Evolutionary conservation across 1,284 basidiomycete species (phyloP).

Genomic region (Marasmius oreades): DNA sequence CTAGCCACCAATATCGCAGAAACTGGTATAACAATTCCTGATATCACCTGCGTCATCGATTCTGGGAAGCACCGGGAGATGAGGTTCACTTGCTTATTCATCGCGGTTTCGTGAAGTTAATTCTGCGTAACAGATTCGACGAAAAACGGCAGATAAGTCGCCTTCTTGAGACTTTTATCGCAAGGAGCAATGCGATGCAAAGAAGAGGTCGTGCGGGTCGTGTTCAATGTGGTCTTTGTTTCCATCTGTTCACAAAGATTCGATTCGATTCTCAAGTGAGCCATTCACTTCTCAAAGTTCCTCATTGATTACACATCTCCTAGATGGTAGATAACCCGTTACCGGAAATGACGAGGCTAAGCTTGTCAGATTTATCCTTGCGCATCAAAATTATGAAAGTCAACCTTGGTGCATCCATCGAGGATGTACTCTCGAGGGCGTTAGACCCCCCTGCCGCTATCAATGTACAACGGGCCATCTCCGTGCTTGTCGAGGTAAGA

Average conservation of each 20-base stretch:
- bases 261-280: constrained; percentile 75
- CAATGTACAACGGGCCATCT: constrained; percentile 92
- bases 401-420: constrained; percentile 83
- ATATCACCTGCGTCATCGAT: constrained; percentile 98
- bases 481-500: constrained; percentile 85
- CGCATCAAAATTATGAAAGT: constrained; percentile 98
- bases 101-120: not conserved
- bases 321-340: constrained; percentile 90
- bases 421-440: constrained; percentile 85
- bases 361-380: constrained; percentile 90
- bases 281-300: constrained; percentile 21
- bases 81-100: constrained; percentile 45
- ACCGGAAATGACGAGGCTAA: constrained; percentile 95
- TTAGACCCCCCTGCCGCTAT: constrained; percentile 86
- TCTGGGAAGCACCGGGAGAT: constrained; percentile 93
- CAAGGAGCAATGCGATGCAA: constrained; percentile 92
- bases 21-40: constrained; percentile 97
- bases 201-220: constrained; percentile 90
- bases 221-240: constrained; percentile 89
- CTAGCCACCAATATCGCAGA: constrained; percentile 81
- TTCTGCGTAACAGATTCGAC: constrained; percentile 65
- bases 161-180: constrained; percentile 90
- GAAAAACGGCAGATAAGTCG: constrained; percentile 97
- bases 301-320: constrained; percentile 10
- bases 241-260: constrained; percentile 92